Conservation (phyloP, 163 green algal species). For the Volvox carteri region DNA sequence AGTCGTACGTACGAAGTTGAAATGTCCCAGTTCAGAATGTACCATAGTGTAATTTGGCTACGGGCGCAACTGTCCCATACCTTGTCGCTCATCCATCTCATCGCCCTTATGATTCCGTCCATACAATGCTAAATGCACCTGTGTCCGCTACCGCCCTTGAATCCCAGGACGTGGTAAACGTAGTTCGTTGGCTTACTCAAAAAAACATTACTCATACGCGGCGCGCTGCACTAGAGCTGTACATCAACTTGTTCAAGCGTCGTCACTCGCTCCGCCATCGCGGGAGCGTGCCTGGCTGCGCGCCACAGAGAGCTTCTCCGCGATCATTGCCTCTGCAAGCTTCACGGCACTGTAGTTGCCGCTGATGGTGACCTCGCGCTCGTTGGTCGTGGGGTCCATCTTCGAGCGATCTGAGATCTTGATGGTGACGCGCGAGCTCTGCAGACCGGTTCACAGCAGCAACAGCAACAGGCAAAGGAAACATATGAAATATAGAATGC, state of each 20-base stretch:
- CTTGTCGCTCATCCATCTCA: too few species aligned
- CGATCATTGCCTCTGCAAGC: slow-evolving; percentile 79
- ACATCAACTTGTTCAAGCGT: slow-evolving; percentile 3
- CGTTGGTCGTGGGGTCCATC: slow-evolving; percentile 74
- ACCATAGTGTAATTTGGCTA: background rate
- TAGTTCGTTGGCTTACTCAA: too few species aligned
- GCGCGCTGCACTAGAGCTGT: too few species aligned
- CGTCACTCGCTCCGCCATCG: slow-evolving; percentile 30
- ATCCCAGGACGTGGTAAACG: background rate
- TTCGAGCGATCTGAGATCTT: slow-evolving; percentile 76
- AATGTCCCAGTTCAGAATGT: background rate
- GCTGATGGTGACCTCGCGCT: slow-evolving; percentile 76
- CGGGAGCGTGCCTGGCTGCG: slow-evolving; percentile 41
- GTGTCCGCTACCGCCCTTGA: background rate
- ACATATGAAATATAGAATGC: too few species aligned
- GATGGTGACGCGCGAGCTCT: slow-evolving; percentile 76
- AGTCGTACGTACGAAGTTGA: too few species aligned
- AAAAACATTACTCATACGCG: too few species aligned
- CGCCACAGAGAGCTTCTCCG: slow-evolving; percentile 72
- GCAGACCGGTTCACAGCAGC: background rate
- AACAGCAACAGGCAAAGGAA: too few species aligned
- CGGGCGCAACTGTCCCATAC: too few species aligned
- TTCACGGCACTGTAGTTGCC: slow-evolving; percentile 70
- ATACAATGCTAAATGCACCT: background rate
- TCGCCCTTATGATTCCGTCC: too few species aligned